Conservation (phyloP, 768 basidiomycete species). For the Boletus bicolor region DNA sequence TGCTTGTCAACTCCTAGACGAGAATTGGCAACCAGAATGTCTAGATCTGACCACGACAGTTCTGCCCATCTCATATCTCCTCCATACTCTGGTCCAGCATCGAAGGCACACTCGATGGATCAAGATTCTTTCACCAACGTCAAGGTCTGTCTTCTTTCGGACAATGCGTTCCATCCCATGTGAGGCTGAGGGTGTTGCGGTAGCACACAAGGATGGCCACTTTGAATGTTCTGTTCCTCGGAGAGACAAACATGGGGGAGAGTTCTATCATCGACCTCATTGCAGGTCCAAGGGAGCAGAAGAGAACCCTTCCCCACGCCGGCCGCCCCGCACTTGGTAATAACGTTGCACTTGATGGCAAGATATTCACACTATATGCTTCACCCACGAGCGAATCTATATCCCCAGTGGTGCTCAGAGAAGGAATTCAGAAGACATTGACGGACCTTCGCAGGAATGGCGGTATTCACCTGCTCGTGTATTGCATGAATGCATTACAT, state of each 20-base stretch:
- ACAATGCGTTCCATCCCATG: background rate
- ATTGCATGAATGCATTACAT: slow-evolving; percentile 18
- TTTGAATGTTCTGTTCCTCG: slow-evolving; percentile 21
- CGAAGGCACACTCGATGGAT: slow-evolving; percentile 11
- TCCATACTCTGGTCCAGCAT: slow-evolving; percentile 11
- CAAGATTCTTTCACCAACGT: background rate
- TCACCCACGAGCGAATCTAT: slow-evolving; percentile 1
- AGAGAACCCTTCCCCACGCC: background rate
- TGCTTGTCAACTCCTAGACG: background rate
- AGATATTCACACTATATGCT: slow-evolving; percentile 12
- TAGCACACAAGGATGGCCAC: slow-evolving; percentile 7
- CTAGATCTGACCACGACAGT: slow-evolving; percentile 11
- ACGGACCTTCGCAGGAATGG: slow-evolving; percentile 14
- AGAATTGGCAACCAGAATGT: slow-evolving; percentile 16
- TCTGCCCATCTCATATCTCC: slow-evolving; percentile 6
- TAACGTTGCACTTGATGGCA: slow-evolving; percentile 15
- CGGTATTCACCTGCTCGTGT: slow-evolving; percentile 18
- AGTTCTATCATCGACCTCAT: slow-evolving; percentile 20
- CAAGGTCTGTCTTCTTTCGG: slow-evolving; percentile 13
- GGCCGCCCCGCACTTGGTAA: background rate
- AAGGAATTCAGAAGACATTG: slow-evolving; percentile 7
- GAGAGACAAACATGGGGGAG: slow-evolving; percentile 19
- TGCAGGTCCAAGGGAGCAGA: slow-evolving; percentile 5
- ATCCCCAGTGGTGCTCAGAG: background rate
- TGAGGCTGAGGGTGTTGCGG: slow-evolving; percentile 2